Conservation (phyloP, 306 rosid genomes). For the Castanospermum australe region DNA sequence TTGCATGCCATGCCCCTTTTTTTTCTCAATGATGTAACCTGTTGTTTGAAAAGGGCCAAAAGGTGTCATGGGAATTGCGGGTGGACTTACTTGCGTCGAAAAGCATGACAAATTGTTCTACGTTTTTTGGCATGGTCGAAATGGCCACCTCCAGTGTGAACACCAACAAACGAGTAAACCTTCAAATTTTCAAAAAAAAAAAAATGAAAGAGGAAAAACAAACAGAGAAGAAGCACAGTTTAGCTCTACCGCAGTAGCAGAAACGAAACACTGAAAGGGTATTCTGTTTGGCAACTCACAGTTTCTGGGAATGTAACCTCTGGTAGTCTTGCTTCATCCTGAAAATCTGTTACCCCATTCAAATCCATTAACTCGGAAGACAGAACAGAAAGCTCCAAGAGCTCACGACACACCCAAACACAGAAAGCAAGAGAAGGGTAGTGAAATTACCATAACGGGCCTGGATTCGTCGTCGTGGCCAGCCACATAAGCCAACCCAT, state of each 20-base stretch:
- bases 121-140: constrained; percentile 82
- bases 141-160: constrained; percentile 94
- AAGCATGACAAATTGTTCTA: constrained; percentile 76
- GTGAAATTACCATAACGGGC: constrained; percentile 54
- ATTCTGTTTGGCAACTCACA: constrained; percentile 55
- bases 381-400: too few relatives aligned
- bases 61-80: too few relatives aligned
- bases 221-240: background rate
- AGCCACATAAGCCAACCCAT: constrained; percentile 78
- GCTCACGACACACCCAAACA: background rate
- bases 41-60: background rate
- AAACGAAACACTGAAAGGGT: background rate
- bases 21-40: background rate
- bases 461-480: constrained; percentile 80
- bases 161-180: constrained; percentile 84
- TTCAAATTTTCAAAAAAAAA: constrained; percentile 13
- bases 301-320: constrained; percentile 87
- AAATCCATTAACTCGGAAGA: background rate
- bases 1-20: constrained; percentile 5
- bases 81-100: constrained; percentile 97
- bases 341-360: constrained; percentile 61
- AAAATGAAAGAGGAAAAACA: too few relatives aligned
- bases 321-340: constrained; percentile 92
- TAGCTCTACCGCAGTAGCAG: background rate
- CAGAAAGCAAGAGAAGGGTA: background rate